Percentiles rank a stretch among this genome's conserved stretches.
These are phyloP conservation scores for Ceraceosorus guamensis DNA, from an alignment of 1,284 basidiomycete genomes.

Conservation along the genomic window DNA sequence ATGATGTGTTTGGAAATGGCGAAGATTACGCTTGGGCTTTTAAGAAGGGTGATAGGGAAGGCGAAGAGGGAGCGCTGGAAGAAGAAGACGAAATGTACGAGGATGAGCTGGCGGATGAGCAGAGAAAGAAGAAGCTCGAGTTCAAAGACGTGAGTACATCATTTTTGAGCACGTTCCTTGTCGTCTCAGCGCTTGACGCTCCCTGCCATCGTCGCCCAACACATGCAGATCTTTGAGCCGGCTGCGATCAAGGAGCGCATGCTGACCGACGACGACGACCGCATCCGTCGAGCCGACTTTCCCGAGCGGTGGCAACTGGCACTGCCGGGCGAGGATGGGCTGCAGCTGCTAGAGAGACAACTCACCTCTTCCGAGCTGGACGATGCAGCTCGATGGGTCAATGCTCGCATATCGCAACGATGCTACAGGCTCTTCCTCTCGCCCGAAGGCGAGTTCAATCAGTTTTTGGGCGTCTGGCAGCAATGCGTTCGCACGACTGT, in stretches of 20 bases:
- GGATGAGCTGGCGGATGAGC: constrained; percentile 27
- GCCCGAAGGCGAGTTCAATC: constrained; percentile 56
- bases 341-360: constrained; percentile 61
- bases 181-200: too few species aligned
- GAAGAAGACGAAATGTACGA: constrained; percentile 58
- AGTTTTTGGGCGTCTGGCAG: constrained; percentile 65
- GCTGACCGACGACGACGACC: constrained; percentile 87
- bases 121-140: constrained; percentile 54
- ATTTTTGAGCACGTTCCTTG: not conserved
- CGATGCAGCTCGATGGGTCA: constrained; percentile 81
- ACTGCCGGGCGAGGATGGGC: constrained; percentile 54
- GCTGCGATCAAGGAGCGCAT: constrained; percentile 86
- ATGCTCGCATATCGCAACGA: constrained; percentile 66
- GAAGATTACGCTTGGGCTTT: constrained; percentile 94
- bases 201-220: not conserved
- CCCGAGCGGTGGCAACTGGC: constrained; percentile 95
- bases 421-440: constrained; percentile 57
- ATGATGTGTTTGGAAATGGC: constrained; percentile 93
- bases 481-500: constrained; percentile 73
- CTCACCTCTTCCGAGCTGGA: constrained; percentile 63
- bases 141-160: constrained; percentile 73
- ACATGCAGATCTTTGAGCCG: constrained; percentile 82
- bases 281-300: constrained; percentile 77
- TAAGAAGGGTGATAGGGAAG: constrained; percentile 62
- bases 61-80: constrained; percentile 54